Conservation (phyloP, 345 rosid genomes). For the Hibiscus trionum region DNA sequence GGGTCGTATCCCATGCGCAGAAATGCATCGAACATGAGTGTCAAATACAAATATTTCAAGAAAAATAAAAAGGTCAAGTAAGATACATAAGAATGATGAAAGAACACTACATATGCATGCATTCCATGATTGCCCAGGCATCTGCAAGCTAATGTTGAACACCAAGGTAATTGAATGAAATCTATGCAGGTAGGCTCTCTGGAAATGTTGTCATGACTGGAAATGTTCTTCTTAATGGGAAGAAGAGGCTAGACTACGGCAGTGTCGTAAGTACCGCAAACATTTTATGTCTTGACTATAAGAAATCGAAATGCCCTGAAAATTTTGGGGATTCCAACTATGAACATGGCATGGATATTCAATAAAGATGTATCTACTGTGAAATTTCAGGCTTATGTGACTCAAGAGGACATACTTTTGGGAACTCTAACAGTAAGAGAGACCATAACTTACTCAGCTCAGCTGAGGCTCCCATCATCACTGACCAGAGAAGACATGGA, state of each 20-base stretch:
- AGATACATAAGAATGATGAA: not conserved
- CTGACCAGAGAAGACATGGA: conserved; percentile 41
- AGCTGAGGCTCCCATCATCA: conserved; percentile 51
- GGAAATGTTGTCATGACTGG: conserved; percentile 48
- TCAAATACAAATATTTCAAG: not conserved
- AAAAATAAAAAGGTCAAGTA: not conserved
- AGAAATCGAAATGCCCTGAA: not conserved
- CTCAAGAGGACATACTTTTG: conserved; percentile 62
- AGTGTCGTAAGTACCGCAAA: conserved; percentile 31
- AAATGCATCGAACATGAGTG: not conserved
- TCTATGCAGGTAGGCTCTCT: conserved; percentile 44
- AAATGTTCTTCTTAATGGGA: conserved; percentile 42
- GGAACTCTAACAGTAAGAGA: conserved; percentile 78
- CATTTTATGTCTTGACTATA: not conserved
- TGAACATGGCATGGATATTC: not conserved
- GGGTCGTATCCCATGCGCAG: not conserved
- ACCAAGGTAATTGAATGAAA: not conserved
- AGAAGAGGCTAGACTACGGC: conserved; percentile 31
- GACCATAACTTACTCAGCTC: conserved; percentile 65
- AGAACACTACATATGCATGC: not conserved
- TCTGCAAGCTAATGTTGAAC: not conserved
- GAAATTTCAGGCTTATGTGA: conserved; percentile 62
- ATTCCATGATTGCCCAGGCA: not conserved
- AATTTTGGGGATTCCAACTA: not conserved
- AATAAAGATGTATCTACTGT: not conserved